These are phyloP conservation scores for Melocanna baccifera DNA, from an alignment of 176 grass and related monocot species.

Conservation along the genomic window DNA sequence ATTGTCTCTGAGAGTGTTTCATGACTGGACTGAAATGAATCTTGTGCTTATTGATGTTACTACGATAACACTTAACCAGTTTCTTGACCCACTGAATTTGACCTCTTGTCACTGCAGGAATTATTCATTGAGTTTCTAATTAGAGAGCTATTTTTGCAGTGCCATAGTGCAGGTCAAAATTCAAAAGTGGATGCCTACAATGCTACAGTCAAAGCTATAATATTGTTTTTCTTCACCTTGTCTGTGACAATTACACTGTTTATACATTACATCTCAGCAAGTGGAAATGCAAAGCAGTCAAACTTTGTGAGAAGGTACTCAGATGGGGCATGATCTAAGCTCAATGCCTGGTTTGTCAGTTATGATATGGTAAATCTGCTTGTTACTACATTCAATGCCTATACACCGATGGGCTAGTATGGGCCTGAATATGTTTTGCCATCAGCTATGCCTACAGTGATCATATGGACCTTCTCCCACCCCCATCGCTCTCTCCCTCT, in stretches of 20 bases:
- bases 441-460: slow-evolving; percentile 38
- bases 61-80: slow-evolving; percentile 3
- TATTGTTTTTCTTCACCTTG: not conserved
- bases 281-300: slow-evolving; percentile 35
- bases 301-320: slow-evolving; percentile 10
- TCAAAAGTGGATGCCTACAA: not conserved
- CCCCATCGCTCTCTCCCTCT: not conserved
- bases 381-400: slow-evolving; percentile 29
- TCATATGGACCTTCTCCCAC: slow-evolving; percentile 3
- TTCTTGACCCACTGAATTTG: not conserved
- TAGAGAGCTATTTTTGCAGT: slow-evolving; percentile 3
- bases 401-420: slow-evolving; percentile 18
- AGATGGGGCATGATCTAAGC: not conserved
- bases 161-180: not conserved
- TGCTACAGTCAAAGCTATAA: slow-evolving; percentile 17
- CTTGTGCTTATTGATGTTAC: slow-evolving; percentile 3
- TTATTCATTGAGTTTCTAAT: not conserved
- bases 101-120: not conserved
- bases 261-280: slow-evolving; percentile 12
- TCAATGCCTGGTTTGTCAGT: slow-evolving; percentile 20
- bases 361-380: slow-evolving; percentile 19
- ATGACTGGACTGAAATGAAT: slow-evolving; percentile 1
- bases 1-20: slow-evolving; percentile 16
- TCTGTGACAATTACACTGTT: slow-evolving; percentile 12
- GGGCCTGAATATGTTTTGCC: slow-evolving; percentile 30